These are phyloP conservation scores for Coffea eugenioides DNA, from an alignment of 257 asterid genomes.

Conservation along the genomic window DNA sequence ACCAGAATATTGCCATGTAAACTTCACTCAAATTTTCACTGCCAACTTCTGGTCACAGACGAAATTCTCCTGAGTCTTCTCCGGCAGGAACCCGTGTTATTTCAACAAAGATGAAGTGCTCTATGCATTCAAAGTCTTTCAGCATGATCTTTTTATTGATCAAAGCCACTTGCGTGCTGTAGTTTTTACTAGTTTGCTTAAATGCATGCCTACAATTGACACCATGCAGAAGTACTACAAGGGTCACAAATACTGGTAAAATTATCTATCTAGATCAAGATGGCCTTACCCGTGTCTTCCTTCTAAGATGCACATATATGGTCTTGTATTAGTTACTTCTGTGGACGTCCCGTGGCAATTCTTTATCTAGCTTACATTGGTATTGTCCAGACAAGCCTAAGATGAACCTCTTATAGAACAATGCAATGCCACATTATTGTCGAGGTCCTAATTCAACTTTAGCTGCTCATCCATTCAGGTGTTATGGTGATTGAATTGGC, in stretches of 20 bases:
- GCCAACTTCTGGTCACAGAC: constrained; percentile 40
- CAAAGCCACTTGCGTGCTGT: no score
- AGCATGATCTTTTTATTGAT: not conserved
- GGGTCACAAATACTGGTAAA: not conserved
- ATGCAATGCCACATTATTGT: not conserved
- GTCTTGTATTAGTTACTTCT: no score
- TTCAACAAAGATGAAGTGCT: constrained; percentile 48
- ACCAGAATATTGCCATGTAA: constrained; percentile 72
- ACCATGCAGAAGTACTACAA: not conserved
- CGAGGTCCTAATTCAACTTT: not conserved
- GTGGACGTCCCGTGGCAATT: no score
- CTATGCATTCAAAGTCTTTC: constrained; percentile 20
- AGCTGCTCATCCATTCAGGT: constrained; percentile 24
- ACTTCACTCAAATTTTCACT: constrained; percentile 63
- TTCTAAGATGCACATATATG: no score
- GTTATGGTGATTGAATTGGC: constrained; percentile 60
- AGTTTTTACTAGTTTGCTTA: not conserved
- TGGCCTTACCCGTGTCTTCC: no score
- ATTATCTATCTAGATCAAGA: constrained; percentile 28
- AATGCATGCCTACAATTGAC: not conserved
- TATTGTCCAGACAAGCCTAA: no score
- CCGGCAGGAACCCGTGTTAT: constrained; percentile 54
- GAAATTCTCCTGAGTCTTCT: constrained; percentile 37
- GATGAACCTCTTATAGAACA: no score
- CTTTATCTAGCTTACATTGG: no score